Percentiles rank a stretch among this genome's conserved stretches.
Conservation (phyloP, 805 yeast genomes). For the Candida vartiovaarae region DNA sequence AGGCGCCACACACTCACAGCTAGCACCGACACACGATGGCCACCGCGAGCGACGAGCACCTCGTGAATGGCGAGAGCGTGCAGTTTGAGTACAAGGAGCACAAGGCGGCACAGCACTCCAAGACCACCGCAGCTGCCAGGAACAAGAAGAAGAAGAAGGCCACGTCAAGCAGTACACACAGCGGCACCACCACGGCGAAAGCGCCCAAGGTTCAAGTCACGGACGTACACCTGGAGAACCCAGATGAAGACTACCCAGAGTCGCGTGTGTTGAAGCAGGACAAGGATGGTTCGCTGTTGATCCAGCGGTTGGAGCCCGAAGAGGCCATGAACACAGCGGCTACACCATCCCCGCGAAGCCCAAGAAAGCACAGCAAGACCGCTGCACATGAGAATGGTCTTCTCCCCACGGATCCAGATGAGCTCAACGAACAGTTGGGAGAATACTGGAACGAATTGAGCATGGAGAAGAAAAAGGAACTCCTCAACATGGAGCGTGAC, state of each 20-base stretch:
- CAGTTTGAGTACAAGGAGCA: conserved; percentile 25
- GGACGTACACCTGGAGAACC: conserved; percentile 37
- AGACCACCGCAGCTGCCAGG: conserved; percentile 1
- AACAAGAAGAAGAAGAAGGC: conserved; percentile 26
- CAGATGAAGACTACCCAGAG: conserved; percentile 60
- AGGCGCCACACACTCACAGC: neutral
- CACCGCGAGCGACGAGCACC: conserved; percentile 3
- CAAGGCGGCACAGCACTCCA: conserved; percentile 1
- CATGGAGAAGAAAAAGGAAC: conserved; percentile 50
- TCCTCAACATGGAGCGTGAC: conserved; percentile 61
- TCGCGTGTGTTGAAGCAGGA: conserved; percentile 66
- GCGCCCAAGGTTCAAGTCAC: conserved; percentile 6
- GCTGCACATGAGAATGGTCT: conserved; percentile 21
- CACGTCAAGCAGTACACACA: conserved; percentile 16
- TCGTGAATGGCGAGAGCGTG: conserved; percentile 25
- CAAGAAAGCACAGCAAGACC: conserved; percentile 27
- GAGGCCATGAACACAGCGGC: neutral
- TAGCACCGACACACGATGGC: no score
- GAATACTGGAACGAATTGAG: conserved; percentile 58
- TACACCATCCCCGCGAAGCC: conserved; percentile 1
- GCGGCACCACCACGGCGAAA: conserved; percentile 14
- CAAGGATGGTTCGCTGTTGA: conserved; percentile 71
- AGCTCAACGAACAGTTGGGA: conserved; percentile 23
- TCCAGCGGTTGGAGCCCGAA: conserved; percentile 37
- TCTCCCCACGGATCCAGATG: conserved; percentile 14